These are phyloP conservation scores for Dunaliella sp. DNA, from an alignment of 139 green algal genomes.

Conservation along the genomic window DNA sequence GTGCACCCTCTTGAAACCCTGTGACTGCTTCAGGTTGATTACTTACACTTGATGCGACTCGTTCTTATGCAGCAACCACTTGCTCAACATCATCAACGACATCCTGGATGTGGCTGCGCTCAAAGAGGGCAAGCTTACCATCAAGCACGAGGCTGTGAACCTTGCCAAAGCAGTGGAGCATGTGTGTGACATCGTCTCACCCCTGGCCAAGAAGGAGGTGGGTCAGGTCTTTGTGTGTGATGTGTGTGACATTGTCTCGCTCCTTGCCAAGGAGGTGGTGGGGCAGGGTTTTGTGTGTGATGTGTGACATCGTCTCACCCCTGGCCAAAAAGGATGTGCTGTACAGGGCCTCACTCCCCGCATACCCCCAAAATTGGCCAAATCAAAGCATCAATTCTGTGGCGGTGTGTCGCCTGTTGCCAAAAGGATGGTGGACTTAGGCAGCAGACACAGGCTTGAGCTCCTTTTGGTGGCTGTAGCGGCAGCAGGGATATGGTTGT, in stretches of 20 bases:
- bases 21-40: neutral
- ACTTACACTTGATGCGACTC: neutral
- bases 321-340: slow-evolving; percentile 54
- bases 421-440: no score
- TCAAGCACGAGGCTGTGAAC: slow-evolving; percentile 47
- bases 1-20: neutral
- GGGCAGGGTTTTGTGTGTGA: no score
- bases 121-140: slow-evolving; percentile 50
- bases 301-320: slow-evolving; percentile 47
- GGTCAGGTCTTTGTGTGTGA: neutral
- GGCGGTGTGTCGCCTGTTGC: no score
- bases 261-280: no score
- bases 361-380: no score
- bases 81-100: slow-evolving; percentile 69
- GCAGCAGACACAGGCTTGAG: no score
- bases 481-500: no score
- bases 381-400: no score
- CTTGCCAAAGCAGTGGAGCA: slow-evolving; percentile 43
- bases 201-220: slow-evolving; percentile 55
- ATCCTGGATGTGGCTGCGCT: slow-evolving; percentile 64
- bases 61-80: slow-evolving; percentile 29
- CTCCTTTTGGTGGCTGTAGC: no score
- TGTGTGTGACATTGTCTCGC: neutral
- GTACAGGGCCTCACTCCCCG: no score
- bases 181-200: slow-evolving; percentile 48